Base-by-base conservation (phyloP, 345 rosid genomes). In the Mallotus nudiflorus region DNA sequence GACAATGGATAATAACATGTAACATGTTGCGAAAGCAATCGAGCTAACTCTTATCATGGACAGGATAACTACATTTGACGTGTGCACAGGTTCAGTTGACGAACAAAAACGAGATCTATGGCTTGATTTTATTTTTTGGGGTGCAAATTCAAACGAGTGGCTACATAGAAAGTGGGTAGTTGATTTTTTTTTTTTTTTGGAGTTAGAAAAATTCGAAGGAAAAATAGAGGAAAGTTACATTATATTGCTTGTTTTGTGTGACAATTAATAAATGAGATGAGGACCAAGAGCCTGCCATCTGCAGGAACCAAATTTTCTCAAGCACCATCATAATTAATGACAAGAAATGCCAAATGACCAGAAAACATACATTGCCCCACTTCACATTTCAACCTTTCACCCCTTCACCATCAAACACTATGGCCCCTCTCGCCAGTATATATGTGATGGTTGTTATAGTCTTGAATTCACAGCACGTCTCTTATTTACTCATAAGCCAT, bases 241-340 rank as follows among this genome's bases (percentile, higher is more conserved):
- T 12, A 45, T 8, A 29, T 42, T 49, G 49, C 20, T 35, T 13
- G 39, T 25, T 58, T 33, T 60, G 37, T 31, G 45, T 29, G 20
- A 48, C 22, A 37, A 45, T 24, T 31, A 37, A 45, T 24, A 37
- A 70, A 22, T 50, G 59, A 61, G 22, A 70, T 9, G 66, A 49
- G 33, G 57, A 24, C 19, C 25, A 35, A 48, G 20, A 31, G 46
- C 73, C 65, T 29, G 65, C 64, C 46, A 58, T 69, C 44, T 56
- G 51, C 55, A 31, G n/a, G 44, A n/a, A 37, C 62, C 62, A 22
- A 49, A n/a, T n/a, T n/a, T n/a, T n/a, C n/a, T n/a, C n/a, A n/a
- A 22, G 48, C 51, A 19, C 31, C 53, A 40, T 62, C 49, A 40
- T 42, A 37, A 33, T 33, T 33, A 33, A 50, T n/a, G 53, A 53